Evolutionary conservation across 2,329 filamentous ascomycete genomes (phyloP), one percentile per base, ranked within the genome.

Genomic region (Rhynchosporium agropyri): DNA sequence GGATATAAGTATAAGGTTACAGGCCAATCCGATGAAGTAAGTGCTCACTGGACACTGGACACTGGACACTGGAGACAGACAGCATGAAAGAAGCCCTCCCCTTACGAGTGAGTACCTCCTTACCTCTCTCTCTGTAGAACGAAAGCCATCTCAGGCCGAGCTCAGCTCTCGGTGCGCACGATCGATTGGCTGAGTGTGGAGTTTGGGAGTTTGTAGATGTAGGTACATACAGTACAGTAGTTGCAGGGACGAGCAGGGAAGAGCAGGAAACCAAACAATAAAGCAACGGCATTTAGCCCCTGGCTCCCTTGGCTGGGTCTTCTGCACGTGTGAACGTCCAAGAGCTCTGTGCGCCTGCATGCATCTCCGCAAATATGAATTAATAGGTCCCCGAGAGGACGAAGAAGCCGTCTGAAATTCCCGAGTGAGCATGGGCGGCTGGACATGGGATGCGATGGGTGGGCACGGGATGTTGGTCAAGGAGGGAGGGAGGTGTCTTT

Each of bases 261-360:
- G 13, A 36, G 13, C 28, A 33, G 54, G 33, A 57, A 57, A 57
- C 54, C 45, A 57, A 57, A 57, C 40, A 57, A 45, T 40, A 57
- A 57, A 57, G 54, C 54, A 40, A 40, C 40, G 38, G 42, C 42
- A 43, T 33, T 56, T 12, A 10, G 38, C 31, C 26, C 15, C 8
- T 42, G 33, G 51, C 51, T 45, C 9, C 36, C 28, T 13, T 8
- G 49, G 28, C 57, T 57, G 60, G 50, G 57, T 36, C 57, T 56
- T 63, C 56, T 54, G 42, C 48, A 48, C 12, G 28, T 29, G 46
- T 36, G 33, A 58, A 59, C 31, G 61, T 63, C 61, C 43, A 55
- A 63, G 46, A 33, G 13, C 36, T 62, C 54, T 62, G 60, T 62
- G 60, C 60, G 33, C 33, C 33, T 36, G 33, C 33, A 36, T 36